Base-by-base conservation (phyloP, 1,284 basidiomycete species). In the Wallemia mellicola region DNA sequence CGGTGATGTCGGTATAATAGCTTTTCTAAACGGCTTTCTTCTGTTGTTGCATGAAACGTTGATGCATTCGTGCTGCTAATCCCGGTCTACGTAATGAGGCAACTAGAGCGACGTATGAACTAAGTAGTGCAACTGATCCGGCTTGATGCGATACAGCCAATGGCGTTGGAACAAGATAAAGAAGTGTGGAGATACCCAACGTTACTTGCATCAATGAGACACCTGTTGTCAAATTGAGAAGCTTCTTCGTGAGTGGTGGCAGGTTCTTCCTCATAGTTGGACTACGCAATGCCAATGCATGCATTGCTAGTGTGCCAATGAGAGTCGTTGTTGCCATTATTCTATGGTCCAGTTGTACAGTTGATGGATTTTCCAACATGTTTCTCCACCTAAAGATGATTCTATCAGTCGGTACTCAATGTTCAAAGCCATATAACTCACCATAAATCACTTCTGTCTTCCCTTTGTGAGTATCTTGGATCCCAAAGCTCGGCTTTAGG, bases 331-430 rank as follows among this genome's bases (percentile, higher is more conserved):
- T 80, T 17, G 87, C 85, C 83, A 98, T 76, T 56, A 89, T 75
- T 33, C 94, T 81, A 70, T 99, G 94, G 68, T 98, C 79, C 66
- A 96, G 92, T 70, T 99, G 94, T 9, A 92, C 91, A 0, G 94
- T 95, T 9, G 86, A 91, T 2, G 94, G 94, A 68, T 99, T 99
- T 71, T 96, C 92, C 63, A 94, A 79, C 59, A 96, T 74, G 70
- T 96, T 98, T 61, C 91, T 75, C 83, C 87, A 86, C n/a, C n/a
- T n/a, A n/a, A n/a, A n/a, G n/a, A n/a, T n/a, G n/a, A n/a, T n/a
- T n/a, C n/a, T n/a, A n/a, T n/a, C n/a, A n/a, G n/a, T n/a, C n/a
- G n/a, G n/a, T n/a, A n/a, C n/a, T n/a, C n/a, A n/a, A n/a, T n/a
- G n/a, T n/a, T n/a, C n/a, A n/a, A n/a, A n/a, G n/a, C n/a, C n/a